These are phyloP conservation scores for Microcera coccophila DNA, from an alignment of 2,329 filamentous ascomycete species.

Conservation along the genomic window DNA sequence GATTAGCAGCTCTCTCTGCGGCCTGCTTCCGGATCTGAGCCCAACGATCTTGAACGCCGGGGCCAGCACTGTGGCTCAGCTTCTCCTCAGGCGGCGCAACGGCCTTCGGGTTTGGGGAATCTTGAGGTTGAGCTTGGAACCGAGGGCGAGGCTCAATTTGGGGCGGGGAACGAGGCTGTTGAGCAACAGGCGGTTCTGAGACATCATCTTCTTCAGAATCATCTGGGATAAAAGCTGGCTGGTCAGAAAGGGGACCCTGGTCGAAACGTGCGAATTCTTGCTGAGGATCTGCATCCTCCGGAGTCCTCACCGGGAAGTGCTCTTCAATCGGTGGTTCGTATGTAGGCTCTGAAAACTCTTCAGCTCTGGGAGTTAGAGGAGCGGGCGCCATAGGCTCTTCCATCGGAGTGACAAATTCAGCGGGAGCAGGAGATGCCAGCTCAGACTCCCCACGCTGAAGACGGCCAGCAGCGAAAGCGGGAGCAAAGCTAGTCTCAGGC, in stretches of 20 bases:
- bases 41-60: slow-evolving; percentile 70
- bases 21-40: slow-evolving; percentile 95
- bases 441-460: slow-evolving; percentile 12
- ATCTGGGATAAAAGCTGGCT: slow-evolving; percentile 76
- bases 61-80: slow-evolving; percentile 32
- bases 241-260: slow-evolving; percentile 81
- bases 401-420: slow-evolving; percentile 22
- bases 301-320: slow-evolving; percentile 45
- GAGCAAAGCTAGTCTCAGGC: slow-evolving; percentile 27
- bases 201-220: slow-evolving; percentile 47
- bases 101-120: slow-evolving; percentile 20
- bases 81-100: slow-evolving; percentile 31
- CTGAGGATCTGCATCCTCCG: slow-evolving; percentile 55
- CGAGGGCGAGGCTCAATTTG: slow-evolving; percentile 41
- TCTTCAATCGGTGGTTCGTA: slow-evolving; percentile 25
- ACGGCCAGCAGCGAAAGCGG: slow-evolving; percentile 20
- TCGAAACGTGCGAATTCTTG: slow-evolving; percentile 68
- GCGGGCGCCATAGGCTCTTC: slow-evolving; percentile 17
- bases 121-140: slow-evolving; percentile 9
- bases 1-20: slow-evolving; percentile 68
- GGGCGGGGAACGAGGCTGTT: slow-evolving; percentile 43
- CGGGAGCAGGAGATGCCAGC: slow-evolving; percentile 16
- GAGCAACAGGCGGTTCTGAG: slow-evolving; percentile 50
- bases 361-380: slow-evolving; percentile 21
- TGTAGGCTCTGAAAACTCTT: slow-evolving; percentile 20